Conservation (phyloP, 2,329 filamentous ascomycete species). For the Polytolypa hystricis region DNA sequence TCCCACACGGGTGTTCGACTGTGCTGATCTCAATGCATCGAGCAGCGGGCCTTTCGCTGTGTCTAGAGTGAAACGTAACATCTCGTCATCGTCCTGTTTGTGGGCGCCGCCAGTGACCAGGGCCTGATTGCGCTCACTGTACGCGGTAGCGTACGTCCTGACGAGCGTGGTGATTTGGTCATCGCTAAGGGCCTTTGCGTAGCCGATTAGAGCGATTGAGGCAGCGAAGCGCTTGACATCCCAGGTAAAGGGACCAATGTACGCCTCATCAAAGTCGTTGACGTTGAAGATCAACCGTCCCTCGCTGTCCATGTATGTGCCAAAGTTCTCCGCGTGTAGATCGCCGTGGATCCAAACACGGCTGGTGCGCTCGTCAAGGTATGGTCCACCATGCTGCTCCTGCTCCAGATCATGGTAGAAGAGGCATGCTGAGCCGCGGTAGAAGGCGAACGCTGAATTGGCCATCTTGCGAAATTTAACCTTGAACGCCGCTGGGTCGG, state of each 20-base stretch:
- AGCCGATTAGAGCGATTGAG: constrained; percentile 13
- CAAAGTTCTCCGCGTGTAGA: constrained; percentile 15
- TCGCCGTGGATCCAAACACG: constrained; percentile 15
- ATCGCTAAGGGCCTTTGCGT: constrained; percentile 14
- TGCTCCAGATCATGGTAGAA: constrained; percentile 13
- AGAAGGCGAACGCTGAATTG: constrained; percentile 14
- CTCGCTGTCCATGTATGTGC: constrained; percentile 15
- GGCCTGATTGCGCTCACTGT: constrained; percentile 12
- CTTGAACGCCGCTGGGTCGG: constrained; percentile 26
- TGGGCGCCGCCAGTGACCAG: constrained; percentile 5
- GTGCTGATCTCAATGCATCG: constrained; percentile 10
- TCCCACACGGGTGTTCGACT: constrained; percentile 9
- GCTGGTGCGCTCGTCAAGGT: constrained; percentile 9
- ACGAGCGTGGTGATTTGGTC: constrained; percentile 13
- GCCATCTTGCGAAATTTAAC: constrained; percentile 23
- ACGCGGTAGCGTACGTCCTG: constrained; percentile 10
- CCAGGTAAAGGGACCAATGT: constrained; percentile 14
- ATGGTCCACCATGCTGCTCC: constrained; percentile 6
- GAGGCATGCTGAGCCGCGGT: constrained; percentile 12
- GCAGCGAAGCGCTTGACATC: constrained; percentile 14
- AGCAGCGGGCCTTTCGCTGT: constrained; percentile 14
- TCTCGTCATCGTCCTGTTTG: neutral
- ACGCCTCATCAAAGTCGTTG: constrained; percentile 15
- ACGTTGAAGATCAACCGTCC: constrained; percentile 15
- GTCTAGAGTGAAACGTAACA: constrained; percentile 10